Conservation (phyloP, 495 filamentous ascomycete genomes). For the Aspergillus avenaceus region DNA sequence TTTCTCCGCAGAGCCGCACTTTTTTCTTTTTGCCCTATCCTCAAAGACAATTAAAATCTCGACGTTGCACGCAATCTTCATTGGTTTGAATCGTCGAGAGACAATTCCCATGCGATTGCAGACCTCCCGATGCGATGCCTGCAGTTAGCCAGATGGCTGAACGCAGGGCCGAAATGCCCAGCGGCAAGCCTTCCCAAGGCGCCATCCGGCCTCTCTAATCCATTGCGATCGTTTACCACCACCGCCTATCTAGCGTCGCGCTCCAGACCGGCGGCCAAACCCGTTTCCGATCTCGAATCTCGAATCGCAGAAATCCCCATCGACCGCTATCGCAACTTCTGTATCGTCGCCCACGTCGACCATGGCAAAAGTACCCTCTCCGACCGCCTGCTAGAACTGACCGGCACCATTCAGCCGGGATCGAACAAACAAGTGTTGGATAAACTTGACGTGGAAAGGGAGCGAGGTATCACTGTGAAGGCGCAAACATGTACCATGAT, state of each 20-base stretch:
- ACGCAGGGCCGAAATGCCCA: slow-evolving; percentile 36
- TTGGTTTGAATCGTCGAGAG: background rate
- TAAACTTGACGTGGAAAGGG: slow-evolving; percentile 93
- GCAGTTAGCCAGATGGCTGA: slow-evolving; percentile 49
- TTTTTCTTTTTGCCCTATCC: slow-evolving; percentile 14
- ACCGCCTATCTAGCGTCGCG: slow-evolving; percentile 35
- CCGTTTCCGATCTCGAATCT: slow-evolving; percentile 60
- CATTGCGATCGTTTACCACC: slow-evolving; percentile 36
- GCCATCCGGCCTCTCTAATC: slow-evolving; percentile 21
- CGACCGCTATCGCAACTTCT: slow-evolving; percentile 90
- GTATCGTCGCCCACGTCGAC: slow-evolving; percentile 98
- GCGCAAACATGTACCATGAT: slow-evolving; percentile 98
- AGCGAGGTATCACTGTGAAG: slow-evolving; percentile 96
- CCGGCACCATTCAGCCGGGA: slow-evolving; percentile 83
- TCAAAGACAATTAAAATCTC: background rate
- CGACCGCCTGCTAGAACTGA: slow-evolving; percentile 89
- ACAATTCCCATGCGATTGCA: slow-evolving; percentile 36
- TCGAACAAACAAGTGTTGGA: slow-evolving; percentile 94
- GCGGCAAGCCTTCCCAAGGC: slow-evolving; percentile 33
- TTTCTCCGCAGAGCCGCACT: slow-evolving; percentile 28
- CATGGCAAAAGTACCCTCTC: slow-evolving; percentile 96
- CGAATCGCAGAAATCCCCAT: slow-evolving; percentile 86
- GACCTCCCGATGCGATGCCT: slow-evolving; percentile 52
- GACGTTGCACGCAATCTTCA: background rate
- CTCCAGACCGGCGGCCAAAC: slow-evolving; percentile 21